Evolutionary conservation across 768 basidiomycete species (phyloP).

Genomic region (Strobilomyces echinocephalus): DNA sequence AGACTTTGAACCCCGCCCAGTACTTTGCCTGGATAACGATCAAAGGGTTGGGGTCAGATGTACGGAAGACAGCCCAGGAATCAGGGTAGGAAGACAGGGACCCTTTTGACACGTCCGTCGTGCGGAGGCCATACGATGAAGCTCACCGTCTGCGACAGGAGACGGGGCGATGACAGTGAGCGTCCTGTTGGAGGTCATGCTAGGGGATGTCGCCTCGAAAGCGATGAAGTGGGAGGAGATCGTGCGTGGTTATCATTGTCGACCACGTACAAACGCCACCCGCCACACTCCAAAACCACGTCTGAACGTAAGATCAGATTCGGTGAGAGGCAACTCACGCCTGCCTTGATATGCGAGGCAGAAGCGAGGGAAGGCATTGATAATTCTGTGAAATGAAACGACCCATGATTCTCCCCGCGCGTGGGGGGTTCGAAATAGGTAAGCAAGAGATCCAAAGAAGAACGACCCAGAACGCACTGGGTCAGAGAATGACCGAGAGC

Average conservation of each 20-base stretch:
- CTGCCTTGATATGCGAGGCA: slow-evolving; percentile 25
- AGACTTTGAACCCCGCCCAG: neutral
- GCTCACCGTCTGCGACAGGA: neutral
- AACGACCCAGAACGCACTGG: slow-evolving; percentile 1
- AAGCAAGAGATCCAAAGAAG: slow-evolving; percentile 9
- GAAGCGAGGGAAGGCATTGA: slow-evolving; percentile 15
- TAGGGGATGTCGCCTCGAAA: neutral
- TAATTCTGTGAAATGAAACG: slow-evolving; percentile 18
- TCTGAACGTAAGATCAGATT: slow-evolving; percentile 18
- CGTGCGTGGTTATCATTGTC: slow-evolving; percentile 20
- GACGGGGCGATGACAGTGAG: neutral
- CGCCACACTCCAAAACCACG: slow-evolving; percentile 2
- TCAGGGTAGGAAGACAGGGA: slow-evolving; percentile 10
- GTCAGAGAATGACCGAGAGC: neutral
- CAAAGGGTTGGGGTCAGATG: slow-evolving; percentile 10
- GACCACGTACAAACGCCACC: slow-evolving; percentile 20
- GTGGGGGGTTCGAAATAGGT: slow-evolving; percentile 24
- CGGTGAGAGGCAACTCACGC: slow-evolving; percentile 12
- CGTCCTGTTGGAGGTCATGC: neutral
- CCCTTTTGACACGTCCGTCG: neutral
- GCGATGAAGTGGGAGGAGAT: slow-evolving; percentile 3
- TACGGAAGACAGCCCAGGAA: slow-evolving; percentile 11
- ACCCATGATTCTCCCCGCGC: slow-evolving; percentile 25
- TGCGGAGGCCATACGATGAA: neutral
- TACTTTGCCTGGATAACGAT: neutral